Percentiles rank a stretch among this genome's conserved stretches.
These are phyloP conservation scores for Flueggea neowawraea DNA, from an alignment of 441 rosid genomes.

Conservation along the genomic window DNA sequence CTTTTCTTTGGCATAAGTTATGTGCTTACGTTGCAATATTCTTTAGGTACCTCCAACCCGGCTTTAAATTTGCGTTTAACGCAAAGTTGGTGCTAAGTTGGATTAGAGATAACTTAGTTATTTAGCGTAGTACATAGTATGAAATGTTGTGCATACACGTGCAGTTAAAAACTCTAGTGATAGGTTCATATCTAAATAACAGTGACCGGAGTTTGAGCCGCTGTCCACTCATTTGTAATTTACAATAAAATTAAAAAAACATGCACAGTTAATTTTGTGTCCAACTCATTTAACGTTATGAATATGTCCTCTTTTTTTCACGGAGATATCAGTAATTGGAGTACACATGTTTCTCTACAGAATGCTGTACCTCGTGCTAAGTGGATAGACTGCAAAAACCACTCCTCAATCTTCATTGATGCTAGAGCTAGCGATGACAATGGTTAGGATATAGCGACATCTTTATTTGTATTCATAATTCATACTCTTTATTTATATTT, in stretches of 20 bases:
- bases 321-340: slow-evolving; percentile 91
- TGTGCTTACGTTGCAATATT: not conserved
- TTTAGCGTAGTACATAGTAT: too few relatives aligned
- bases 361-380: slow-evolving; percentile 92
- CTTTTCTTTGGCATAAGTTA: not conserved
- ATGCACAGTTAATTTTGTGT: too few relatives aligned
- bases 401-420: slow-evolving; percentile 62
- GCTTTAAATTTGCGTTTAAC: too few relatives aligned
- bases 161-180: not conserved
- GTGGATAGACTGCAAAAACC: slow-evolving; percentile 88
- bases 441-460: too few relatives aligned
- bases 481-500: too few relatives aligned
- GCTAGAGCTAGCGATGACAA: too few relatives aligned
- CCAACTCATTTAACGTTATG: not conserved
- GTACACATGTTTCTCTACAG: slow-evolving; percentile 95
- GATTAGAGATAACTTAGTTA: too few relatives aligned
- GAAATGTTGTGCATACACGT: not conserved
- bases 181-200: not conserved
- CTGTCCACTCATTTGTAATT: not conserved
- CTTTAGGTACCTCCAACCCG: too few relatives aligned
- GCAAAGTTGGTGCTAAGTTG: too few relatives aligned
- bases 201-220: not conserved
- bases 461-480: too few relatives aligned
- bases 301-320: not conserved
- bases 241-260: too few relatives aligned